A percentile compares a stretch with the other conserved stretches of the same genome.
Conservation (phyloP, 495 filamentous ascomycete species). For the Talaromyces wortmannii region DNA sequence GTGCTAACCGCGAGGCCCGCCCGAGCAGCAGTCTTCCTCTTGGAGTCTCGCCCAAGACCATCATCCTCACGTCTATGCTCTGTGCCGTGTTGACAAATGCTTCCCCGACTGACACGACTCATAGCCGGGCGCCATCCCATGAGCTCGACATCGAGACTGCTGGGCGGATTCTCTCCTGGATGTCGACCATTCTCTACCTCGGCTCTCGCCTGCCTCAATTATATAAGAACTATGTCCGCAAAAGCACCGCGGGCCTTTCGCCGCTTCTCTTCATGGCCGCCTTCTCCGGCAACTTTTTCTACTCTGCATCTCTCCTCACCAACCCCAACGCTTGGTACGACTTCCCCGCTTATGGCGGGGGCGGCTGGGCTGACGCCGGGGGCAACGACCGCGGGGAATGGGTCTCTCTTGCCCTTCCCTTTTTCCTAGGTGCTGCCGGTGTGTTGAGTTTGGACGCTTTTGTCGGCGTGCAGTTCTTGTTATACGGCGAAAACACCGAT, state of each 20-base stretch:
- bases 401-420: conserved; percentile 54
- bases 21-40: conserved; percentile 22
- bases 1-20: conserved; percentile 5
- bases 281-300: conserved; percentile 69
- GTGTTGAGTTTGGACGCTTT: conserved; percentile 60
- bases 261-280: conserved; percentile 63
- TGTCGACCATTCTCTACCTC: conserved; percentile 60
- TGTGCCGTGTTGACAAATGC: conserved; percentile 40
- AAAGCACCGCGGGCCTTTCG: conserved; percentile 64
- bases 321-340: conserved; percentile 64
- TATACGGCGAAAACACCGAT: conserved; percentile 41
- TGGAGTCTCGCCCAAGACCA: conserved; percentile 30
- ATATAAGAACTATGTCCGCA: conserved; percentile 58
- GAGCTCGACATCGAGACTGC: conserved; percentile 31
- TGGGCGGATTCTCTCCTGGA: conserved; percentile 58
- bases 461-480: conserved; percentile 59
- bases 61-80: conserved; percentile 37
- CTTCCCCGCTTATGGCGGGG: conserved; percentile 54
- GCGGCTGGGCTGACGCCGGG: conserved; percentile 56
- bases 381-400: conserved; percentile 53
- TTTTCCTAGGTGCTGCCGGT: conserved; percentile 66
- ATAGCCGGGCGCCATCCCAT: conserved; percentile 7
- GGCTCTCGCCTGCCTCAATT: conserved; percentile 66
- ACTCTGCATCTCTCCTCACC: conserved; percentile 56
- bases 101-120: conserved; percentile 18